phyloP scores from a whole-genome alignment of 75 land plant species.

The Pinus taeda region DNA sequence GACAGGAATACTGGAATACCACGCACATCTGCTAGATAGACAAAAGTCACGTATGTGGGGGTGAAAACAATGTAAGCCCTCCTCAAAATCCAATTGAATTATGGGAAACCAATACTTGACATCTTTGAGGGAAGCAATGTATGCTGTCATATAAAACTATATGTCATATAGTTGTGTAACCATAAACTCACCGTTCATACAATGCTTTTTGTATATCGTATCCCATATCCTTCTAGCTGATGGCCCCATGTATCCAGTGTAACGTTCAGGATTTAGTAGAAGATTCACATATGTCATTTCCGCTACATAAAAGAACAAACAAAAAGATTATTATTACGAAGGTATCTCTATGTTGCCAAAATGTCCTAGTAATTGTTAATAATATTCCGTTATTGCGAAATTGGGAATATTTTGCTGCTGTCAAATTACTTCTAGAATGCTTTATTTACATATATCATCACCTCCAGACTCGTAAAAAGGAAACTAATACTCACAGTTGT shows the following conservation, averaged over 20 bases:
- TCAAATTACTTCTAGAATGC: not conserved
- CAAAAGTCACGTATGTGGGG: not conserved
- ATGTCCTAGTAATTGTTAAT: not conserved
- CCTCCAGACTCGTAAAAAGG: not conserved
- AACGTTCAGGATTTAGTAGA: conserved; percentile 39
- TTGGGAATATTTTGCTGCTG: not conserved
- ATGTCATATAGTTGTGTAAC: not conserved
- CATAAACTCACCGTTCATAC: conserved; percentile 22
- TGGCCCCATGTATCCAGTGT: conserved; percentile 38
- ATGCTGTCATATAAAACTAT: not conserved
- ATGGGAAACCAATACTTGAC: not conserved
- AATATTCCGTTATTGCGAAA: not conserved
- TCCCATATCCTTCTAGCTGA: conserved; percentile 49
- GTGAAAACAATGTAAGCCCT: not conserved
- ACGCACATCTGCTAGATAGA: not conserved
- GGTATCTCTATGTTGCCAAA: not conserved
- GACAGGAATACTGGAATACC: not conserved
- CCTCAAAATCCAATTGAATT: not conserved
- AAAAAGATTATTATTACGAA: not conserved
- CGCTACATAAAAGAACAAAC: conserved; percentile 13
- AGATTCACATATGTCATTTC: conserved; percentile 49
- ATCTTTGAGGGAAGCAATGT: not conserved
- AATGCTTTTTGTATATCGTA: conserved; percentile 16
- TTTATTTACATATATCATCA: not conserved
- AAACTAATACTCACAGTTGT: conserved; percentile 22